Evolutionary conservation across 768 basidiomycete genomes (phyloP).

Genomic region (Phlebiopsis gigantea): DNA sequence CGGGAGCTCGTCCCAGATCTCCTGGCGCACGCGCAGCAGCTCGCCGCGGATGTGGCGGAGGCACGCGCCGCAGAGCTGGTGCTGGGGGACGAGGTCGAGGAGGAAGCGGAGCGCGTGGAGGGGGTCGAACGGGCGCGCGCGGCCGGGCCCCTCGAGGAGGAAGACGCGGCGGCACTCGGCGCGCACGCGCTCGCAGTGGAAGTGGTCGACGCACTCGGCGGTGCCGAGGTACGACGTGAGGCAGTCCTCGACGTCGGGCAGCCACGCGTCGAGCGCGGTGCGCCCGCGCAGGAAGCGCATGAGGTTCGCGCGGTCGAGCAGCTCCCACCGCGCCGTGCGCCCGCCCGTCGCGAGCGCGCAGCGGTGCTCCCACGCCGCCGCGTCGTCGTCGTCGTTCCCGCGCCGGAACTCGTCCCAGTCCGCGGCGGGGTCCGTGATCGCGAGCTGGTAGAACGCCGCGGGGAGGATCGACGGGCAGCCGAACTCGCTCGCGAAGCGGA

Average conservation of each 20-base stretch:
- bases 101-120: conserved; percentile 4
- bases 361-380: conserved; percentile 3
- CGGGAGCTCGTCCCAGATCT: conserved; percentile 11
- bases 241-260: conserved; percentile 8
- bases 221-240: conserved; percentile 6
- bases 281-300: conserved; percentile 8
- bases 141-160: conserved; percentile 3
- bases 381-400: not conserved
- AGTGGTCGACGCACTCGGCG: conserved; percentile 3
- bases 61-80: conserved; percentile 5
- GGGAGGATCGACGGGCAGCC: conserved; percentile 11
- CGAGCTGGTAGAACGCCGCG: conserved; percentile 18
- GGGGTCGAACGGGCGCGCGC: conserved; percentile 7
- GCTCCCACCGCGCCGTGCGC: conserved; percentile 7
- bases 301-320: conserved; percentile 1
- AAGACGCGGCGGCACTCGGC: not conserved
- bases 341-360: conserved; percentile 4
- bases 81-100: not conserved
- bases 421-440: conserved; percentile 4
- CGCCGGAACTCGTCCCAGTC: conserved; percentile 8
- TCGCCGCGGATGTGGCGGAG: not conserved
- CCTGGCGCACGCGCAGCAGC: conserved; percentile 4
- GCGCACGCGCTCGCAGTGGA: conserved; percentile 1
- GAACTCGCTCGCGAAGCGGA: conserved; percentile 14
- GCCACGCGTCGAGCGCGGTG: conserved; percentile 4